Conservation (phyloP, 2,329 filamentous ascomycete genomes). For the Fusarium illudens region DNA sequence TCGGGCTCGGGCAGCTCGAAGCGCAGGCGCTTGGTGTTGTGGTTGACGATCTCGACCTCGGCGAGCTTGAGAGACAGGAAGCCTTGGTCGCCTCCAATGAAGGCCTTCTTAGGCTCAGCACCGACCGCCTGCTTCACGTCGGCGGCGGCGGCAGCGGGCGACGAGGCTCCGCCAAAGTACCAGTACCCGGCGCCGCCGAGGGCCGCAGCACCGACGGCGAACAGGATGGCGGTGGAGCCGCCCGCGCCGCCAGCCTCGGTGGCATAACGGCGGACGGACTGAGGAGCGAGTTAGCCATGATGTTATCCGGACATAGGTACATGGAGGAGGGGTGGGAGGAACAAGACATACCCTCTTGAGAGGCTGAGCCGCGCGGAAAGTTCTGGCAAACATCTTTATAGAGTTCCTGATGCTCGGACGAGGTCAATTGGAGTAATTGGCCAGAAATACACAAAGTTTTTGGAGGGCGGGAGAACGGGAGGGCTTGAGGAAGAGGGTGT, state of each 20-base stretch:
- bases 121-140: conserved; percentile 60
- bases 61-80: conserved; percentile 85
- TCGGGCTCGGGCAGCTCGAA: conserved; percentile 88
- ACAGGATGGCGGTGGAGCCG: conserved; percentile 67
- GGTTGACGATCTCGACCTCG: conserved; percentile 81
- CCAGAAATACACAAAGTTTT: conserved; percentile 8
- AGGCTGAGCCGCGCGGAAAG: conserved; percentile 71
- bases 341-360: conserved; percentile 66
- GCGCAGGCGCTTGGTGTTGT: conserved; percentile 93
- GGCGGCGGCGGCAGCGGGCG: conserved; percentile 64
- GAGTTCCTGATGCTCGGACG: conserved; percentile 22
- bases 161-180: conserved; percentile 62
- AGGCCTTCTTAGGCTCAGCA: conserved; percentile 59
- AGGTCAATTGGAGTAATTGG: conserved; percentile 40
- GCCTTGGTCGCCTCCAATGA: conserved; percentile 89
- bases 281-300: conserved; percentile 48
- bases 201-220: conserved; percentile 66
- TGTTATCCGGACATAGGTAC: conserved; percentile 8
- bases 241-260: conserved; percentile 64
- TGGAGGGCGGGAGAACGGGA: conserved; percentile 11
- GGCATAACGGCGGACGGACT: conserved; percentile 71
- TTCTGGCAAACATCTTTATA: conserved; percentile 71
- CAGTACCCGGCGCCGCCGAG: conserved; percentile 67
- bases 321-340: neutral
- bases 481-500: conserved; percentile 19